Conservation (phyloP, 148 eudicot genomes). For the Rhododendron ferrugineum region DNA sequence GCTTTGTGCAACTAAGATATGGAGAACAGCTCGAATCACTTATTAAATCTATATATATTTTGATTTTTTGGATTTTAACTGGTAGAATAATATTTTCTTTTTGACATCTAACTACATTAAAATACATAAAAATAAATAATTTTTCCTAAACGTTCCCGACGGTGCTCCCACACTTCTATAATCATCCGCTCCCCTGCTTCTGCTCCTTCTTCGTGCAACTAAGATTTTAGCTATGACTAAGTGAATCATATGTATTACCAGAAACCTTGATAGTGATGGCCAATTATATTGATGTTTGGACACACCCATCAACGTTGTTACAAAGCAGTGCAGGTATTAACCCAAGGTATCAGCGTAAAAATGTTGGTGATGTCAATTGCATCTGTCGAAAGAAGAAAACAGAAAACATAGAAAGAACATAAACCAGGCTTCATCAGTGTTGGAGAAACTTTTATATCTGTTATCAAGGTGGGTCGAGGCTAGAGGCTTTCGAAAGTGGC, state of each 20-base stretch:
- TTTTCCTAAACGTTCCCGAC: too few species aligned
- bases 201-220: too few species aligned
- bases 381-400: not conserved
- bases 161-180: too few species aligned
- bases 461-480: not conserved
- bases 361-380: not conserved
- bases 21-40: too few species aligned
- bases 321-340: not conserved
- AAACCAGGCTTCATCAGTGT: not conserved
- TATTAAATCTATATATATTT: too few species aligned
- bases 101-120: too few species aligned
- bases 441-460: not conserved
- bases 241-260: not conserved
- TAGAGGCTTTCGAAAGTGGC: not conserved
- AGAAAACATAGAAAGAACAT: not conserved
- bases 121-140: too few species aligned
- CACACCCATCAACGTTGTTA: not conserved
- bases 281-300: not conserved
- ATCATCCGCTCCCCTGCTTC: too few species aligned
- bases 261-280: not conserved
- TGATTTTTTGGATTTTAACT: too few species aligned
- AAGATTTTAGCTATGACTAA: not conserved
- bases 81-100: too few species aligned
- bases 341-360: not conserved
- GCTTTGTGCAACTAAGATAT: too few species aligned